Evolutionary conservation across 139 green algal genomes (phyloP).

Genomic region (Chlamydomonas sp.): DNA sequence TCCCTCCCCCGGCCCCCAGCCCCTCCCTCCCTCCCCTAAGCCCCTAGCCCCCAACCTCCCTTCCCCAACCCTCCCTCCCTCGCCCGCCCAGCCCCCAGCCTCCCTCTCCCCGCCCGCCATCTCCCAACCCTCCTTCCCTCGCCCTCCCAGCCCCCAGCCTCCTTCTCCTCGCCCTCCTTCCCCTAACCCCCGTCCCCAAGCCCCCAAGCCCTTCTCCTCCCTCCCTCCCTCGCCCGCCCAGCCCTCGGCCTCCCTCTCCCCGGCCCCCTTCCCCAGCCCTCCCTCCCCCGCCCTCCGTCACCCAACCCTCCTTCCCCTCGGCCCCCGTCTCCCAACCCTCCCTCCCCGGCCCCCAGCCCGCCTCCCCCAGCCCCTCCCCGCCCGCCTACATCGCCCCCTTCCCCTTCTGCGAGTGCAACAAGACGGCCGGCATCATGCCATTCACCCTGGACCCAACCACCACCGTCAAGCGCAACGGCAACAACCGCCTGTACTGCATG

Average conservation of each 20-base stretch:
- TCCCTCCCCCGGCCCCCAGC: not conserved
- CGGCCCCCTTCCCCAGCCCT: not conserved
- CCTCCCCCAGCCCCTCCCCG: not conserved
- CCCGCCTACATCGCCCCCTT: not conserved
- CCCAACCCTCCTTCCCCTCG: not conserved
- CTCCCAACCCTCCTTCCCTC: too few relatives aligned
- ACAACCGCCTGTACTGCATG: conserved; percentile 14
- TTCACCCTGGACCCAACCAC: not conserved
- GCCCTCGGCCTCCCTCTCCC: not conserved
- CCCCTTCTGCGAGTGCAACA: conserved; percentile 38
- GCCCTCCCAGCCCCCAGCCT: too few relatives aligned
- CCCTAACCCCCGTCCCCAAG: too few relatives aligned
- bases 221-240: not conserved
- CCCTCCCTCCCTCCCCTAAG: too few relatives aligned
- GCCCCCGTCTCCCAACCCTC: not conserved
- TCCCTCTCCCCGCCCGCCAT: too few relatives aligned
- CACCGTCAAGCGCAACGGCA: not conserved
- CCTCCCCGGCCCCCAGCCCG: not conserved
- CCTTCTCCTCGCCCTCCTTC: too few relatives aligned
- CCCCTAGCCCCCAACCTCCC: too few relatives aligned
- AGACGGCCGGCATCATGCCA: not conserved
- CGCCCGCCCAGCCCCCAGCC: too few relatives aligned
- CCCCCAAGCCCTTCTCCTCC: too few relatives aligned
- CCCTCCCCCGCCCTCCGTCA: not conserved
- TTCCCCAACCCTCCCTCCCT: too few relatives aligned